Evolutionary conservation across 768 basidiomycete species (phyloP).

Genomic region (Tricholoma furcatifolium): DNA sequence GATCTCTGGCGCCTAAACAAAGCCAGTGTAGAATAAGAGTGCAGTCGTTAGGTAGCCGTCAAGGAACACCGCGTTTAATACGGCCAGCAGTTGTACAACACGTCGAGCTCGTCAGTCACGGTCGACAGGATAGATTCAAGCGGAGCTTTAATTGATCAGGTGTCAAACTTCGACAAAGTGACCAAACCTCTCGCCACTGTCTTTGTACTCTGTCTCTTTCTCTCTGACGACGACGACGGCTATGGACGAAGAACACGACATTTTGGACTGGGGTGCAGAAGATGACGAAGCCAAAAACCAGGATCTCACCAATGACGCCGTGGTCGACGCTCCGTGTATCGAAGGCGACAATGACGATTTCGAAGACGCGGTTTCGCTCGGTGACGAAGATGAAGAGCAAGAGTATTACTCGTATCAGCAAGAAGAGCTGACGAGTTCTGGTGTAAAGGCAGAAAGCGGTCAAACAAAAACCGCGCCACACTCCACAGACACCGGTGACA

Average conservation of each 20-base stretch:
- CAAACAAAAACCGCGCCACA: constrained; percentile 1
- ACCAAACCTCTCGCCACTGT: constrained; percentile 7
- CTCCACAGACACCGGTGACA: constrained; percentile 3
- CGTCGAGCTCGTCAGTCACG: constrained; percentile 17
- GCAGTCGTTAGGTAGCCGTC: neutral
- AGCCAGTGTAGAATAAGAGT: constrained; percentile 31
- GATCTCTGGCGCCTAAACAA: constrained; percentile 33
- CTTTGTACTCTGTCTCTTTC: constrained; percentile 18
- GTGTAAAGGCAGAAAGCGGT: neutral
- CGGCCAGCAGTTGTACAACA: constrained; percentile 5
- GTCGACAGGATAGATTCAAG: constrained; percentile 14
- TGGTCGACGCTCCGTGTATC: constrained; percentile 19
- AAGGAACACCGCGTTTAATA: neutral
- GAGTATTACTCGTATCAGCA: constrained; percentile 42
- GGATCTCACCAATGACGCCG: constrained; percentile 19
- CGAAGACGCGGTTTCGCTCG: constrained; percentile 65
- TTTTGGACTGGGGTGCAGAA: constrained; percentile 66
- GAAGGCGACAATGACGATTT: constrained; percentile 49
- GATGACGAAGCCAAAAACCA: constrained; percentile 38
- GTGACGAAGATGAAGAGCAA: constrained; percentile 68
- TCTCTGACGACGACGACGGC: constrained; percentile 7
- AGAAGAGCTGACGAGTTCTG: constrained; percentile 10
- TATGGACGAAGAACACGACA: constrained; percentile 70
- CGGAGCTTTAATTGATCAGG: constrained; percentile 14
- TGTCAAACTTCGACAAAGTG: constrained; percentile 14